Base-by-base conservation (phyloP, 1,139 yeast species). In the Starmera stellimalicola region DNA sequence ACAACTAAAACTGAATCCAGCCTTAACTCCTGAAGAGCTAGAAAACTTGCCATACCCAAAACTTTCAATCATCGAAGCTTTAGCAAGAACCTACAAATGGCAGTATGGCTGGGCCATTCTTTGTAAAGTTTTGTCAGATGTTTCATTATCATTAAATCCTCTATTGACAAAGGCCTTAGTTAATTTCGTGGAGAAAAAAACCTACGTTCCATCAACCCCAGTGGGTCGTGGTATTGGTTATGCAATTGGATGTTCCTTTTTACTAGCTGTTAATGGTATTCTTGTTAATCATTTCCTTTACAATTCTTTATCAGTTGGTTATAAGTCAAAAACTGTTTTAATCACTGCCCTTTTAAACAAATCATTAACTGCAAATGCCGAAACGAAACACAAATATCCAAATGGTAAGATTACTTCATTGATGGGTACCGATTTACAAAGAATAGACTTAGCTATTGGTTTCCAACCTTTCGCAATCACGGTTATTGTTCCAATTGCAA, bases 341-440 rank as follows among this genome's bases (percentile, higher is more conserved):
- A 76, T 80, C 3, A 77, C 78, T 39, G 77, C 82, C 2, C 57
- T 83, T 10, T 60, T 82, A 38, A 68, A 70, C 38, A 85, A 85
- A 52, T 68, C 88, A 12, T 68, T 82, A 43, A 63, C 55, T 33
- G 66, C 85, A 11, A 70, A 73, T 41, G 70, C 75, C n/a, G 63
- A 65, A 37, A 70, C 91, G 3, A 68, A 70, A 35, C 71, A 72
- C 45, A 60, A 65, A 37, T 82, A 58, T 50, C 73, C 93, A 0
- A 63, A 72, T 17, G 82, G 93, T 38, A 72, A 70, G 41, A 67
- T 85, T 36, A 82, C 94, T 2, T 77, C 83, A 11, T 57, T 83
- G 50, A 68, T 84, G 57, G 79, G 91, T 11, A 77, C 93, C 2
- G 95, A 84, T 52, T 65, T 85, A 36, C 73, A 88, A 18, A 71